A percentile compares a stretch with the other conserved stretches of the same genome.
These are phyloP conservation scores for Aspergillus japonicus DNA, from an alignment of 2,329 filamentous ascomycete species.

Conservation along the genomic window DNA sequence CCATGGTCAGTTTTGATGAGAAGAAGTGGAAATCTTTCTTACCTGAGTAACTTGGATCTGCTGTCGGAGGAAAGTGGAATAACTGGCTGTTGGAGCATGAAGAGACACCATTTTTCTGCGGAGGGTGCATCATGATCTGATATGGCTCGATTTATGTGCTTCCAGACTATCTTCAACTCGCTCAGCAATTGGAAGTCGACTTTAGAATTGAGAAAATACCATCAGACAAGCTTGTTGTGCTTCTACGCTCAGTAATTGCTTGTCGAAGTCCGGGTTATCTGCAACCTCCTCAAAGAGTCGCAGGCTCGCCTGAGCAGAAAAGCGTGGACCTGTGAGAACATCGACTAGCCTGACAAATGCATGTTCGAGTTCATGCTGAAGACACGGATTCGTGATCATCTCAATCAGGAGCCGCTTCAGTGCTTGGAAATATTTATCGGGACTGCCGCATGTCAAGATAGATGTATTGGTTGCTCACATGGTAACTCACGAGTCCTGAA, in stretches of 20 bases:
- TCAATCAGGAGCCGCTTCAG: conserved; percentile 66
- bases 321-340: conserved; percentile 56
- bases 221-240: conserved; percentile 55
- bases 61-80: conserved; percentile 68
- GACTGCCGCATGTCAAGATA: conserved; percentile 27
- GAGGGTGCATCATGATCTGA: conserved; percentile 52
- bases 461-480: too few species aligned
- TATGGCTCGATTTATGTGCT: conserved; percentile 64
- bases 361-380: conserved; percentile 60
- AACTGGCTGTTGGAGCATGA: conserved; percentile 62
- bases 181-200: not conserved
- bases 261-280: conserved; percentile 43
- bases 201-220: conserved; percentile 23
- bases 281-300: conserved; percentile 23
- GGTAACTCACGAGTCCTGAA: conserved; percentile 53
- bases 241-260: conserved; percentile 55
- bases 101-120: conserved; percentile 68
- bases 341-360: conserved; percentile 66
- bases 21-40: conserved; percentile 15
- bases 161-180: conserved; percentile 71
- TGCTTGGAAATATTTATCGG: conserved; percentile 42
- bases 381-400: conserved; percentile 49
- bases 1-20: not conserved
- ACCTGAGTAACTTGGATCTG: conserved; percentile 67
- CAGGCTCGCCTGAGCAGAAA: conserved; percentile 34